These are phyloP conservation scores for Penicillium malachiteum DNA, from an alignment of 495 filamentous ascomycete genomes.

Conservation along the genomic window DNA sequence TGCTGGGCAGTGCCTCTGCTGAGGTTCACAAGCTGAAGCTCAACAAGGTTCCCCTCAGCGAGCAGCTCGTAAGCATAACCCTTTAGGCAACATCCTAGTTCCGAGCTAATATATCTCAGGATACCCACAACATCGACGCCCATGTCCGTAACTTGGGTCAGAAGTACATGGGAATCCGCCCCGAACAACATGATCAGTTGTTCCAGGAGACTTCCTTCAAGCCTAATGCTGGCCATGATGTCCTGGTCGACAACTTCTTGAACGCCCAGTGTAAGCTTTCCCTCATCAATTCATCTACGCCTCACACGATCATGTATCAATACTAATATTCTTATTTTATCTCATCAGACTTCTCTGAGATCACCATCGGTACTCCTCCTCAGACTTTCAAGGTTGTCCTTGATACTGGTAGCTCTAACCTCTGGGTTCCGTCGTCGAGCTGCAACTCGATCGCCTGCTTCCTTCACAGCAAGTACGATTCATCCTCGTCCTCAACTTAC, in stretches of 20 bases:
- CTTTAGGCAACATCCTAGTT: not conserved
- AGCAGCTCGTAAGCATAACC: constrained; percentile 74
- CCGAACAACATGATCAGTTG: constrained; percentile 64
- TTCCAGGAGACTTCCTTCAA: constrained; percentile 75
- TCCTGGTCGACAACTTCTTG: constrained; percentile 94
- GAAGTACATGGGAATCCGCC: constrained; percentile 85
- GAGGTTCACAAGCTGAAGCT: constrained; percentile 93
- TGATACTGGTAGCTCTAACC: constrained; percentile 97
- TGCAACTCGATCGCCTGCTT: constrained; percentile 98
- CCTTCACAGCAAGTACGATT: constrained; percentile 95
- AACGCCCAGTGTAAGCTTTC: constrained; percentile 89
- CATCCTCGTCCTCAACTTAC: constrained; percentile 84
- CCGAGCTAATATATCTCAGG: constrained; percentile 45
- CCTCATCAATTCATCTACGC: not conserved
- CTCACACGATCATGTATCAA: not conserved
- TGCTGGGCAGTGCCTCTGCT: constrained; percentile 80
- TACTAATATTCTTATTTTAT: not conserved
- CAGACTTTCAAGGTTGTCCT: constrained; percentile 98
- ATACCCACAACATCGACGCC: constrained; percentile 71
- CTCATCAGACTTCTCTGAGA: constrained; percentile 87
- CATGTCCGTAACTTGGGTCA: constrained; percentile 77
- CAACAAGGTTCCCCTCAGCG: constrained; percentile 88
- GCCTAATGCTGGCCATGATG: constrained; percentile 67
- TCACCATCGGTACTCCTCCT: constrained; percentile 85
- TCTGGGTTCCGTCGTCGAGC: constrained; percentile 91